Evolutionary conservation across 2,329 filamentous ascomycete species (phyloP), one percentile per base, ranked within the genome.

Genomic region (Diaporthe humulicola): DNA sequence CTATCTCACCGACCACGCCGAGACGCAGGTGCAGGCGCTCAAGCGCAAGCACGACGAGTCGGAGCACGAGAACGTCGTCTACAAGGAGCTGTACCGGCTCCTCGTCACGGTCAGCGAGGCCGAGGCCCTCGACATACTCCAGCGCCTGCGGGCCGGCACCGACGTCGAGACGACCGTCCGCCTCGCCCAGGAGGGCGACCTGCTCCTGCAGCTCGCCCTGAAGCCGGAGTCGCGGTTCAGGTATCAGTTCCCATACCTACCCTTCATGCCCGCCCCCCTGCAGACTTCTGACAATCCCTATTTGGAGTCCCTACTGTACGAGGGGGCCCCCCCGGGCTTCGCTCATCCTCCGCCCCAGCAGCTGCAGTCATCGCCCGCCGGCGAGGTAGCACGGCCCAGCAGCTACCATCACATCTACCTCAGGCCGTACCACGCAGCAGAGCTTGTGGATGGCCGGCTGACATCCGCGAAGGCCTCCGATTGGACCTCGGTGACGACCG

Each of bases 261-360:
- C 61, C 30, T 67, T 48, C 28, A 67, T 67, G 42, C 61, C 61
- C 5, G 61, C 30, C 14, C 19, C 42, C 22, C 22, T 67, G 30
- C 61, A 67, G 61, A 67, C 61, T 19, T 38, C 61, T 67, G 61
- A 67, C 61, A 67, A 67, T 52, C 61, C 61, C 22, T 67, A 67
- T 17, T n/a, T 67, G 28, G 61, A 52, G 45, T 67, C 42, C 30
- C 6, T 52, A 2, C 30, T 52, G 19, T 36, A 67, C 30, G 42
- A 67, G 14, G 61, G 30, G 19, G 30, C 42, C 10, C 14, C 22
- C 28, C 42, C 50, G 8, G 61, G 61, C 25, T 66, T 50, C 22
- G 12, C 0, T 14, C 42, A 9, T 19, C 8, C 22, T 33, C 30
- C 28, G 25, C 5, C 28, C 36, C 33, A 40, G n/a, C n/a, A 60